Evolutionary conservation across 2,329 filamentous ascomycete genomes (phyloP).

Genomic region (Fusarium anthophilum): DNA sequence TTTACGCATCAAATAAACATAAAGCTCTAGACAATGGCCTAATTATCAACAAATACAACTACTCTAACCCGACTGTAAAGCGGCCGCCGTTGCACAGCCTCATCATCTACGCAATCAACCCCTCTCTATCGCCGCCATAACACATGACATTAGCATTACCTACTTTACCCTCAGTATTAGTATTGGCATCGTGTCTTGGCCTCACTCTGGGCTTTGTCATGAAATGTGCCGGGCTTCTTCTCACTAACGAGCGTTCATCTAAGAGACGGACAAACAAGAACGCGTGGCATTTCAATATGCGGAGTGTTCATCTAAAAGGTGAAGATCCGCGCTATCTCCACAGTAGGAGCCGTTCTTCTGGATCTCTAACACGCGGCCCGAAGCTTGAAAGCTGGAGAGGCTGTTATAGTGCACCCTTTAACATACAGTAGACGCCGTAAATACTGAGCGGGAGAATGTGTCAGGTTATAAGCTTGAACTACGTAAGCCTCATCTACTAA

Average conservation of each 20-base stretch:
- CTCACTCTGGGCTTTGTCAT: conserved; percentile 10
- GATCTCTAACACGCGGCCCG: conserved; percentile 1
- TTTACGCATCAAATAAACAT: not conserved
- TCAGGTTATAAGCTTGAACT: not conserved
- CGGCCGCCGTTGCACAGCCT: conserved; percentile 40
- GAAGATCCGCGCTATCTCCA: conserved; percentile 7
- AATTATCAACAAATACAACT: not conserved
- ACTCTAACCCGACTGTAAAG: conserved; percentile 2
- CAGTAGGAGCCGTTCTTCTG: not conserved
- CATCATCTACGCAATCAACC: conserved; percentile 44
- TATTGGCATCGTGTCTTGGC: conserved; percentile 15
- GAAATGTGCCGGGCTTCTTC: not conserved
- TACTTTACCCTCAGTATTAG: not conserved
- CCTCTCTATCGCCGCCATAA: conserved; percentile 20
- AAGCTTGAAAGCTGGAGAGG: not conserved
- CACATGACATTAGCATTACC: conserved; percentile 27
- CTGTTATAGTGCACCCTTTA: not conserved
- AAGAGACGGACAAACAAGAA: conserved; percentile 1
- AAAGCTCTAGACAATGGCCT: not conserved
- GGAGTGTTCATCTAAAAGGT: not conserved
- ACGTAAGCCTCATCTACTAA: not conserved
- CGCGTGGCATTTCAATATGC: conserved; percentile 5
- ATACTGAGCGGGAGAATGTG: not conserved
- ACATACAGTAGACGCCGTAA: not conserved
- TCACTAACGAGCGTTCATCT: not conserved